A percentile compares a stretch with the other conserved stretches of the same genome.
Evolutionary conservation across 2,329 filamentous ascomycete genomes (phyloP).

Genomic region (Monilinia aucupariae): DNA sequence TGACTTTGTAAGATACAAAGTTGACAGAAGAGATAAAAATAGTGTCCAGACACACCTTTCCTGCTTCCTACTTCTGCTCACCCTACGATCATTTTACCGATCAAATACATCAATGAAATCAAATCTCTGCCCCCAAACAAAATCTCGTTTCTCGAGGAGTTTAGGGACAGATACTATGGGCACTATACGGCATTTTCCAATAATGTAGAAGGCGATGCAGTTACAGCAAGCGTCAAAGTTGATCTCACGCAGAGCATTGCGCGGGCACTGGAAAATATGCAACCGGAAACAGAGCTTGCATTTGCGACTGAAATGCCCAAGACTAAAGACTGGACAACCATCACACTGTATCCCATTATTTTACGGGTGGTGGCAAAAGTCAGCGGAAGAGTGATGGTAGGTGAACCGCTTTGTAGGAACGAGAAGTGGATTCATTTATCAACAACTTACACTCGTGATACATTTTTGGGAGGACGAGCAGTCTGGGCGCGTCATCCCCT

Average conservation of each 20-base stretch:
- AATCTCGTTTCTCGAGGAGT: constrained; percentile 9
- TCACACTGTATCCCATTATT: constrained; percentile 34
- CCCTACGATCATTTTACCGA: constrained; percentile 6
- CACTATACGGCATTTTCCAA: constrained; percentile 10
- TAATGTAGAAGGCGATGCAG: constrained; percentile 5
- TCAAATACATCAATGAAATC: constrained; percentile 12
- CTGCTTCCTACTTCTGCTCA: constrained; percentile 2
- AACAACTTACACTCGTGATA: constrained; percentile 23
- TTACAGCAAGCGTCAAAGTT: constrained; percentile 20
- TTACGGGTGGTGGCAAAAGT: constrained; percentile 38
- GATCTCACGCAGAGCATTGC: constrained; percentile 29
- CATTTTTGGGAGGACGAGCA: constrained; percentile 3
- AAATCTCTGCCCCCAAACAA: constrained; percentile 12
- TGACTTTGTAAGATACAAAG: not conserved
- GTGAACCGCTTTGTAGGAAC: constrained; percentile 25
- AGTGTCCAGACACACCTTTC: constrained; percentile 1
- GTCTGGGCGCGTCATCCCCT: constrained; percentile 9
- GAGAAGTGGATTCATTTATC: constrained; percentile 29
- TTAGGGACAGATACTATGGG: constrained; percentile 11
- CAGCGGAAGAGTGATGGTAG: constrained; percentile 35
- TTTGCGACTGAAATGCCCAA: constrained; percentile 21
- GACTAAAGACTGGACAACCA: constrained; percentile 32
- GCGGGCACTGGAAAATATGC: constrained; percentile 22
- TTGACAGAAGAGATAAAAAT: not conserved
- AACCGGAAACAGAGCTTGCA: constrained; percentile 27